phyloP scores from a whole-genome alignment of 345 rosid genomes.

The Hibiscus mutabilis region DNA sequence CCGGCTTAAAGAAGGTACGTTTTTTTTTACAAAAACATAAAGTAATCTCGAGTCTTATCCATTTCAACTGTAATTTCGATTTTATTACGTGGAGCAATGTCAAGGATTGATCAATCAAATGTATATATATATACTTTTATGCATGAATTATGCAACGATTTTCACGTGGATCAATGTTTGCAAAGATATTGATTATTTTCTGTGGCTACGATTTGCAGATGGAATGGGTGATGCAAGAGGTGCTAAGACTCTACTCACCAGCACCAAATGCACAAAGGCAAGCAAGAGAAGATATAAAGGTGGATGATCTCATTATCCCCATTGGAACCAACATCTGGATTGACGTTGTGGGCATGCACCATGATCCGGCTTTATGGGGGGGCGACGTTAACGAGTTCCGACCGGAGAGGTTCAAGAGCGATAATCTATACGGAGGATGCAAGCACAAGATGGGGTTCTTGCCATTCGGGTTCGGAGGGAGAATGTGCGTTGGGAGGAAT shows the following conservation, averaged over 20 bases:
- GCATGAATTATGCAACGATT: too few species aligned
- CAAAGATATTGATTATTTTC: neutral
- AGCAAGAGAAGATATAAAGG: slow-evolving; percentile 52
- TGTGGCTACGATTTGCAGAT: slow-evolving; percentile 37
- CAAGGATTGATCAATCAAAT: too few species aligned
- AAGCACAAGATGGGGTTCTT: slow-evolving; percentile 79
- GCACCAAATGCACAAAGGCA: slow-evolving; percentile 89
- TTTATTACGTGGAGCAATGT: too few species aligned
- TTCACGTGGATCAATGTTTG: too few species aligned
- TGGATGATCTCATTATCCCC: slow-evolving; percentile 39
- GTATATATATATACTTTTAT: too few species aligned
- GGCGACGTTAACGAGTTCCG: slow-evolving; percentile 60
- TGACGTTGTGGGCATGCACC: slow-evolving; percentile 80
- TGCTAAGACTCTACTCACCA: slow-evolving; percentile 63
- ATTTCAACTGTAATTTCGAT: too few species aligned
- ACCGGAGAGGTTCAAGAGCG: slow-evolving; percentile 72
- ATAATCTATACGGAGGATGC: slow-evolving; percentile 63
- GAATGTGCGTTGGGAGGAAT: slow-evolving; percentile 85
- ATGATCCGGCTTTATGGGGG: slow-evolving; percentile 71
- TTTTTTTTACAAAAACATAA: too few species aligned
- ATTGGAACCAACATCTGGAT: slow-evolving; percentile 82
- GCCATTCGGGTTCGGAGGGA: slow-evolving; percentile 96
- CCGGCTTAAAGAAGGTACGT: slow-evolving; percentile 83
- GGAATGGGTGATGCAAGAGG: slow-evolving; percentile 90
- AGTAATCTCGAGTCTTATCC: too few species aligned